A percentile compares a stretch with the other conserved stretches of the same genome.
Conservation (phyloP, 2,329 filamentous ascomycete species). For the Pseudogymnoascus sp. region DNA sequence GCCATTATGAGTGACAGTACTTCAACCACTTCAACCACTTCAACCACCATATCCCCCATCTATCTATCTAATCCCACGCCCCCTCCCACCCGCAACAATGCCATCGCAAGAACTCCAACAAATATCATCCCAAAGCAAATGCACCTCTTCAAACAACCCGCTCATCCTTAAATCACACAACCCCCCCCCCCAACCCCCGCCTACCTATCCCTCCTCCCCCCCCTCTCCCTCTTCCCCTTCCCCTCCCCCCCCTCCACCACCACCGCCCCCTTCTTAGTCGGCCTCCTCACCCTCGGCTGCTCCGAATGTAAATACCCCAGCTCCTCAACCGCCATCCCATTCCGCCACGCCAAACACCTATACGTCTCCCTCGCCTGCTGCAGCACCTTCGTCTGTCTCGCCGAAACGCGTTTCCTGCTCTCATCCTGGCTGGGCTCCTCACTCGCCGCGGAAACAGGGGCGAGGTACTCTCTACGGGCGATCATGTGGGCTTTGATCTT, state of each 20-base stretch:
- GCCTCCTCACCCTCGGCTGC: constrained; percentile 38
- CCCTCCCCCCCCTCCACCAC: constrained; percentile 31
- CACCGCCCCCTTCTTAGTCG: constrained; percentile 21
- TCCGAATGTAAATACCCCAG: constrained; percentile 53
- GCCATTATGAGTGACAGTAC: constrained; percentile 2
- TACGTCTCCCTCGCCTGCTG: constrained; percentile 45
- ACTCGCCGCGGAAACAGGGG: constrained; percentile 27
- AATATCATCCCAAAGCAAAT: background rate
- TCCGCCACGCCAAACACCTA: constrained; percentile 57
- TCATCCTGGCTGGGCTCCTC: constrained; percentile 38
- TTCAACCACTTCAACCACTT: background rate
- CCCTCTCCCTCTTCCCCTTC: constrained; percentile 26
- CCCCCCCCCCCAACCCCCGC: constrained; percentile 15
- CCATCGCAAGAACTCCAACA: background rate
- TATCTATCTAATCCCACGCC: constrained; percentile 1
- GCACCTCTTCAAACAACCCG: background rate
- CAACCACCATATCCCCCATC: background rate
- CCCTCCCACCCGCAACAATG: background rate
- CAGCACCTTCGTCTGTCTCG: constrained; percentile 52
- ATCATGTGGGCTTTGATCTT: constrained; percentile 73
- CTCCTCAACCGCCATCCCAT: constrained; percentile 49
- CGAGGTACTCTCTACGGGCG: constrained; percentile 65
- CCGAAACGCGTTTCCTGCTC: constrained; percentile 41
- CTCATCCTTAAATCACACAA: background rate
- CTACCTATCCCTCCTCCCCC: constrained; percentile 38